These are phyloP conservation scores for Thoreauomyces humboldtii DNA, from an alignment of 192 early-diverging fungal genomes.

Conservation along the genomic window DNA sequence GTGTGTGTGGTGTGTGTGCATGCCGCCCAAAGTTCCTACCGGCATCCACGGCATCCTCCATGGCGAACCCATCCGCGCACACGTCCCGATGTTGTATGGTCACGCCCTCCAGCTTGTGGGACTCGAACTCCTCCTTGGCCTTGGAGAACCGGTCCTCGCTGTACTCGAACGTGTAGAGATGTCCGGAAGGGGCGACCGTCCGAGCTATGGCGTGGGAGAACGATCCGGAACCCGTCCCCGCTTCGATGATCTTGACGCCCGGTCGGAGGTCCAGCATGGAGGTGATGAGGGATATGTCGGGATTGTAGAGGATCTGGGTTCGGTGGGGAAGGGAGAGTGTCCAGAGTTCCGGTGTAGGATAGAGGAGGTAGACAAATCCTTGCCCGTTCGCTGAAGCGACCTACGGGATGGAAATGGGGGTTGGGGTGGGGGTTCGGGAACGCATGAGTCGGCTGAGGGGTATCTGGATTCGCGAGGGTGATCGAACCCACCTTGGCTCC, in stretches of 20 bases:
- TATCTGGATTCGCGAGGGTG: background rate
- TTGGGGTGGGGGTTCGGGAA: background rate
- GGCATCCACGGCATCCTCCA: slow-evolving; percentile 70
- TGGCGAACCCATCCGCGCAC: slow-evolving; percentile 81
- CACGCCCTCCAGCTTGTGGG: slow-evolving; percentile 74
- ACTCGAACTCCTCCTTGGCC: slow-evolving; percentile 73
- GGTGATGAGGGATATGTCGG: slow-evolving; percentile 92
- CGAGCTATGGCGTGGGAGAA: slow-evolving; percentile 94
- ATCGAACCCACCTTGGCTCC: slow-evolving; percentile 63
- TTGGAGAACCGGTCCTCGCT: slow-evolving; percentile 70
- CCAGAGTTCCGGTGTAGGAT: slow-evolving; percentile 96
- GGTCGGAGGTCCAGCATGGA: slow-evolving; percentile 79
- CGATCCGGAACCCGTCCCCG: slow-evolving; percentile 93
- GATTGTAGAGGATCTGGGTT: slow-evolving; percentile 93
- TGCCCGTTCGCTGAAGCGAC: slow-evolving; percentile 56
- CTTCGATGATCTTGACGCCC: slow-evolving; percentile 82
- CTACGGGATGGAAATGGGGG: slow-evolving; percentile 33
- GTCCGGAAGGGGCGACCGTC: slow-evolving; percentile 81
- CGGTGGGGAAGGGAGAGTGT: slow-evolving; percentile 87
- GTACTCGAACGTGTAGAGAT: slow-evolving; percentile 93
- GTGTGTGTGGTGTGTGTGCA: background rate
- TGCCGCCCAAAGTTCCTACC: slow-evolving; percentile 34
- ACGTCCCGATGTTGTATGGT: slow-evolving; percentile 82
- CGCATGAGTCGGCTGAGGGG: background rate
- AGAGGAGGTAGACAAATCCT: slow-evolving; percentile 81